Base-by-base conservation (phyloP, 2,329 filamentous ascomycete genomes). In the Fonsecaea monophora region DNA sequence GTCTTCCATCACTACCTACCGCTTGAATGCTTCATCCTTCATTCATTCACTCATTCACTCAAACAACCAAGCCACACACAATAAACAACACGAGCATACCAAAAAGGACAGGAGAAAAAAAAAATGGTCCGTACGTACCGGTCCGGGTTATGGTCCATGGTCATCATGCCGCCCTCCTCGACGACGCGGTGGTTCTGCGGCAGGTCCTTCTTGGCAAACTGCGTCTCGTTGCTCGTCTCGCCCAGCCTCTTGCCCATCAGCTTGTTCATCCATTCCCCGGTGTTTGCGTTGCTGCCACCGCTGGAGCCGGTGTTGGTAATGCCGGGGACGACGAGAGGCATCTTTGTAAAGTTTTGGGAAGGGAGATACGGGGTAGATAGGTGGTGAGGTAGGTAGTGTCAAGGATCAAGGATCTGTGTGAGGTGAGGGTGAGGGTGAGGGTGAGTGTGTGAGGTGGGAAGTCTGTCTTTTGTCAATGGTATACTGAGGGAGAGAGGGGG, bases 281-380 rank as follows among this genome's bases (percentile, higher is more conserved):
- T 63, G 48, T 53, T 57, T 7, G 40, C 13, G 38, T 15, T 18
- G 15, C 32, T 12, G 40, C 32, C n/a, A 25, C 25, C 25, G 25
- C 25, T 25, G 25, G 25, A 25, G 38, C 40, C 25, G 45, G 75
- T 74, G 42, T 56, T 74, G 72, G 74, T 80, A 71, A 83, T 74
- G 59, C 79, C 77, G 21, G 81, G 81, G 40, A 82, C 76, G 64
- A 83, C 79, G 63, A 83, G 81, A 74, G 82, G 82, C 82, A 83
- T 83, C 53, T n/a, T 25, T 25, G 25, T 25, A 25, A 25, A 25
- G 3, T 25, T 45, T 65, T 32, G 12, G 18, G 40, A 40, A 10
- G 40, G n/a, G 40, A 9, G n/a, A 9, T 18, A n/a, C 4, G 4
- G 40, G 40, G 6, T 6, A 45, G 18, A 42, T 42, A 15, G 35